Evolutionary conservation across 2,329 filamentous ascomycete genomes (phyloP), one percentile per base, ranked within the genome.

Genomic region (Verticillium albo-atrum): DNA sequence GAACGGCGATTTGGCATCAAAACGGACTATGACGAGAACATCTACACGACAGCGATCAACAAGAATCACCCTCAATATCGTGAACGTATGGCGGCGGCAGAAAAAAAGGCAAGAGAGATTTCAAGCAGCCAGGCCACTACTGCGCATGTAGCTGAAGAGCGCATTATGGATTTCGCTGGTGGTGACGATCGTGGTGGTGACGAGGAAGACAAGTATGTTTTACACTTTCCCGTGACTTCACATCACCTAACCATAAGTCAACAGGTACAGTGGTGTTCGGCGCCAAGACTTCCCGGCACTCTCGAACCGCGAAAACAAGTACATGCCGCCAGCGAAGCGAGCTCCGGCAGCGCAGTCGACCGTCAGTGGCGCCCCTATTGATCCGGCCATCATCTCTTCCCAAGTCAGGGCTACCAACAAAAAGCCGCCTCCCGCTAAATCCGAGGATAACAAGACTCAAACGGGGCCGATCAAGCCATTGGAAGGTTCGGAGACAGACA

Each of bases 31-130:
- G 88, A 98, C 69, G 95, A 98, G 75, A 92, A 91, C 67, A 86
- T 95, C 51, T 99, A 99, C 77, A 99, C 95, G 1, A 99, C 95
- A 10, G 78, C 85, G 47, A 96, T 99, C 69, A 87, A 99, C 74
- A 91, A 88, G 69, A 90, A 76, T 63, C 88, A 96, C 67, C 93
- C 95, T 1, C 82, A 89, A 58, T 97, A 96, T 74, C 88, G 85
- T 64, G 86, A 91, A 72, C 86, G 89, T 64, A 82, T 90, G 67
- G 92, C 90, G 3, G 84, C 88, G 35, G 95, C 93, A 2, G 92
- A 93, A 25, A 88, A 83, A 65, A 90, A 94, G 69, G 95, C 92
- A 25, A 87, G 90, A 61, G 94, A 98, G 73, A 99, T 99, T 67
- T 92, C 97, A 74, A 81, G 84, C 53, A 90, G 87, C 63, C 79